Conservation (phyloP, 495 filamentous ascomycete species). For the Cercophora samala region DNA sequence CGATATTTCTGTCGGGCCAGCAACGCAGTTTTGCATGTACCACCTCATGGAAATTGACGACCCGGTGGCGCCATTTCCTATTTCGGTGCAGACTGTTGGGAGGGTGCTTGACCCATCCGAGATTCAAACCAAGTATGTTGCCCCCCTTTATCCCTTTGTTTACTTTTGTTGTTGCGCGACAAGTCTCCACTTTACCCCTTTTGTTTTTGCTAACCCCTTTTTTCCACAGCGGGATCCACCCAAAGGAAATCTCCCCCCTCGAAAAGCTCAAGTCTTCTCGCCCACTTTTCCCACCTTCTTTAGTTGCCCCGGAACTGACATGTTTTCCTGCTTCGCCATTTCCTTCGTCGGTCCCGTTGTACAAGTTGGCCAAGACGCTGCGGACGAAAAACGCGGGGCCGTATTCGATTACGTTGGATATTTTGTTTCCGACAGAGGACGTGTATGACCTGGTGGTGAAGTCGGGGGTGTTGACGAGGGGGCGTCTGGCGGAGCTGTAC, state of each 20-base stretch:
- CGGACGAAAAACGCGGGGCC: slow-evolving; percentile 52
- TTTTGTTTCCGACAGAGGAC: slow-evolving; percentile 42
- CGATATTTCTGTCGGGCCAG: slow-evolving; percentile 39
- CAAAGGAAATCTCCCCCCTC: not conserved
- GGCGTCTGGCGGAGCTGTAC: slow-evolving; percentile 34
- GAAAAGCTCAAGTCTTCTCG: not conserved
- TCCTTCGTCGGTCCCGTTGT: not conserved
- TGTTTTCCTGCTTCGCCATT: not conserved
- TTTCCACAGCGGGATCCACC: not conserved
- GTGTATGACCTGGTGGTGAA: slow-evolving; percentile 37
- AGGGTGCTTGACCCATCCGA: not conserved
- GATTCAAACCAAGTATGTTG: slow-evolving; percentile 9
- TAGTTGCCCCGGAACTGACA: not conserved
- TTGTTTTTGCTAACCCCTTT: not conserved
- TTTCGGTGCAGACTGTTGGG: not conserved
- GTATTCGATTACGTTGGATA: slow-evolving; percentile 50
- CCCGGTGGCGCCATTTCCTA: slow-evolving; percentile 26
- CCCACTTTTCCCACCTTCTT: not conserved
- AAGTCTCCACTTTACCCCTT: not conserved
- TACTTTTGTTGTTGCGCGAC: too few relatives aligned
- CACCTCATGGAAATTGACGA: slow-evolving; percentile 44
- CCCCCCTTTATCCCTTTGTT: not conserved
- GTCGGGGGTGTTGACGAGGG: slow-evolving; percentile 31
- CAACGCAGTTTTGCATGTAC: slow-evolving; percentile 46
- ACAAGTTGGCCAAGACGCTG: slow-evolving; percentile 37